These are phyloP conservation scores for Globisporangium echinulatum DNA, from an alignment of 352 stramenopile species.

Conservation along the genomic window DNA sequence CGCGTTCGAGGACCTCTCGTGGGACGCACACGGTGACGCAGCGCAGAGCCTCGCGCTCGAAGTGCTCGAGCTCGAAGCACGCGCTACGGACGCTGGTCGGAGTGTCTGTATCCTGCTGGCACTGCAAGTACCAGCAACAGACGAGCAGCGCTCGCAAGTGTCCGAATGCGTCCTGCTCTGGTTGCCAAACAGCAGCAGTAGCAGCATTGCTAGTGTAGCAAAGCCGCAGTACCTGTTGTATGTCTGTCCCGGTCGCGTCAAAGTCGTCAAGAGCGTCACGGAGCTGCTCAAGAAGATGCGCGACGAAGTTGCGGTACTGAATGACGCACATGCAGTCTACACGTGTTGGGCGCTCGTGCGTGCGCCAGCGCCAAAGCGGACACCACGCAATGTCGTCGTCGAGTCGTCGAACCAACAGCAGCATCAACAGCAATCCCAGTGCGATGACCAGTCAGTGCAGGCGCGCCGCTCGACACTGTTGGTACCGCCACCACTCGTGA, in stretches of 20 bases:
- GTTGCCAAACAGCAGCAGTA: constrained; percentile 17
- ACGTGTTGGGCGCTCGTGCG: constrained; percentile 29
- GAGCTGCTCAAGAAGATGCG: constrained; percentile 46
- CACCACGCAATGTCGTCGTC: too few relatives aligned
- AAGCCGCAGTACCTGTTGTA: constrained; percentile 49
- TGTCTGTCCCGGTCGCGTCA: constrained; percentile 52
- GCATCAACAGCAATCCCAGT: neutral
- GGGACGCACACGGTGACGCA: constrained; percentile 45
- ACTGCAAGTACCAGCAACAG: neutral
- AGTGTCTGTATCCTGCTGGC: constrained; percentile 39
- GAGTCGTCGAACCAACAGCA: neutral
- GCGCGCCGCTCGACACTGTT: too few relatives aligned
- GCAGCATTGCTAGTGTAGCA: neutral
- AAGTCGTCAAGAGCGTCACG: constrained; percentile 46
- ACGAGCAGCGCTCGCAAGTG: neutral
- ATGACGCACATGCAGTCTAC: constrained; percentile 21
- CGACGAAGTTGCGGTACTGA: constrained; percentile 34
- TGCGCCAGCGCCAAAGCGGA: too few relatives aligned
- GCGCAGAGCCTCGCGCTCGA: constrained; percentile 54
- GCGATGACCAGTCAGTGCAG: too few relatives aligned
- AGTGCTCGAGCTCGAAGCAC: constrained; percentile 41
- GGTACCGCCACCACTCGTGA: too few relatives aligned
- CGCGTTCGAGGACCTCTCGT: constrained; percentile 43
- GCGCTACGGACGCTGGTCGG: constrained; percentile 10
- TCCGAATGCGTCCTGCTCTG: constrained; percentile 37